phyloP scores from a whole-genome alignment of 495 filamentous ascomycete species.

The Penicillium angulare region DNA sequence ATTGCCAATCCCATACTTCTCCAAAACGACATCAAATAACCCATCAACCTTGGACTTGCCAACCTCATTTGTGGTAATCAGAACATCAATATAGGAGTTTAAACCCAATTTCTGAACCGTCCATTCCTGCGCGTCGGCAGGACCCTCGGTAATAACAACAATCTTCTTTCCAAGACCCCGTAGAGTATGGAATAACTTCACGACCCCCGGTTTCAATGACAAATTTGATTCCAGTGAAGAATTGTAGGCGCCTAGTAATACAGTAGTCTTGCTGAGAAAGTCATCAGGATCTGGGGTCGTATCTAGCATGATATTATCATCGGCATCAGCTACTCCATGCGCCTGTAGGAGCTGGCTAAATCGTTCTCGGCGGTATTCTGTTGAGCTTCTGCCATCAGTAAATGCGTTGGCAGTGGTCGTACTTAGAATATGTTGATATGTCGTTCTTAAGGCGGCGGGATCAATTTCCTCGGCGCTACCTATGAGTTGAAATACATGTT shows the following conservation, averaged over 20 bases:
- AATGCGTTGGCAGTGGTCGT: slow-evolving; percentile 32
- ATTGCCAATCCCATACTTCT: slow-evolving; percentile 21
- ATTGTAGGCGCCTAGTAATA: slow-evolving; percentile 25
- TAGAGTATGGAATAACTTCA: slow-evolving; percentile 21
- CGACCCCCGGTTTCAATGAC: slow-evolving; percentile 24
- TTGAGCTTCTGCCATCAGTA: slow-evolving; percentile 33
- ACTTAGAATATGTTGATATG: slow-evolving; percentile 27
- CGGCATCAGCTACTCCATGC: slow-evolving; percentile 5
- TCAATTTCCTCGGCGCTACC: background rate
- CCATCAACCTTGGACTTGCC: slow-evolving; percentile 35
- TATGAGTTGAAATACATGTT: slow-evolving; percentile 21
- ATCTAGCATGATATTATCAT: too few relatives aligned
- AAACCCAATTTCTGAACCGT: slow-evolving; percentile 31
- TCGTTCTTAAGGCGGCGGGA: slow-evolving; percentile 14
- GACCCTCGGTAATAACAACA: slow-evolving; percentile 37
- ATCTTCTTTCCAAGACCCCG: slow-evolving; percentile 28
- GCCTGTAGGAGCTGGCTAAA: slow-evolving; percentile 27
- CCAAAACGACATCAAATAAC: slow-evolving; percentile 29
- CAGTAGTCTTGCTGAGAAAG: background rate
- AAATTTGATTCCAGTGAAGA: slow-evolving; percentile 16
- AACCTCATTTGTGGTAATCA: slow-evolving; percentile 36
- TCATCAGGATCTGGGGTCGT: background rate
- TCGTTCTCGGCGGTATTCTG: slow-evolving; percentile 36
- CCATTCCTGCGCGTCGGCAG: slow-evolving; percentile 40
- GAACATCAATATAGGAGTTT: slow-evolving; percentile 28